Base-by-base conservation (phyloP, 2,329 filamentous ascomycete genomes). In the Kalaharituber pfeilii region DNA sequence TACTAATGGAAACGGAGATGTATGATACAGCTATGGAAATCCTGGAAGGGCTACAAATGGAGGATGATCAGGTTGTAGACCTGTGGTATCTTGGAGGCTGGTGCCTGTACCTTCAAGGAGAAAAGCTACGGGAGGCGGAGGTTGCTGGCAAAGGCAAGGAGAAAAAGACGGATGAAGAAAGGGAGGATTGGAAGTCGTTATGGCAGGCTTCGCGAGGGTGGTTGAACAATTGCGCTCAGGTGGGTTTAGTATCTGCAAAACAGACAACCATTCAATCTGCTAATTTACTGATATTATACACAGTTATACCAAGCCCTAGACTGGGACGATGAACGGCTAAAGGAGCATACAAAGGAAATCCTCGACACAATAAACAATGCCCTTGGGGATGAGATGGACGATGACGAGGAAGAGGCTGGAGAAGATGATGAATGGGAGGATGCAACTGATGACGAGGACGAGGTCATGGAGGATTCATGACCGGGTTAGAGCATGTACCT, bases 31-130 rank as follows among this genome's bases (percentile, higher is more conserved):
- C 91, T 0, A 77, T 94, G 55, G 78, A 84, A 54, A 87, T 96
- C 2, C 72, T 95, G 53, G 86, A 94, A 66, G 75, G 86, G 53
- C 72, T 98, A 52, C 79, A 94, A 36, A 73, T 77, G 30, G 91
- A 98, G 66, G 89, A 98, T 62, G 93, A 98, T 66, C 77, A 84
- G 65, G 94, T 89, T 67, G 84, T 98, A 20, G 91, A 98, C 69
- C 84, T 86, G 18, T 95, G 88, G 87, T 98, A 98, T 70, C 75
- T 98, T 4, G 91, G 91, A 44, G 93, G 91, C 3, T 96, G 89
- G 85, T 88, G 86, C 63, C 75, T 93, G 61, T 86, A 86, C 66
- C 76, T 94, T 56, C 72, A 84, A 58, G 84, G 83, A 9, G 77
- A 84, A 67, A 84, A 82, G 72, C 71, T 78, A 63, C 77, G 74